Conservation (phyloP, 768 basidiomycete genomes). For the Hericium alpestre region DNA sequence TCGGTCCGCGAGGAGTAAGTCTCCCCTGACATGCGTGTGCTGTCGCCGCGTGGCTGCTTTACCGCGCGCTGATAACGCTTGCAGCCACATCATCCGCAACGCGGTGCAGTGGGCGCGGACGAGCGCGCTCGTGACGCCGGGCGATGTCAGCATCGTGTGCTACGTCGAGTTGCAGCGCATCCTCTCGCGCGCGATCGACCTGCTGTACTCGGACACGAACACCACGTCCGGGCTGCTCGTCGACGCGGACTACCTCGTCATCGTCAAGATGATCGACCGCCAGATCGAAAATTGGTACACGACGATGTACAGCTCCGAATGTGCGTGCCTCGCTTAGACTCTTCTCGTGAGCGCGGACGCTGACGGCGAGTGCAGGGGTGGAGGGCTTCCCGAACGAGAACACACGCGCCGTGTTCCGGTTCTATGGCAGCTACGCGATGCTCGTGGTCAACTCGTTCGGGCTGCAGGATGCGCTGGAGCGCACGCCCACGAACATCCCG, state of each 20-base stretch:
- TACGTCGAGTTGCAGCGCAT: conserved; percentile 86
- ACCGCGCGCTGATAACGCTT: conserved; percentile 5
- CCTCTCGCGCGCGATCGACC: conserved; percentile 78
- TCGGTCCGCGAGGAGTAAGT: conserved; percentile 88
- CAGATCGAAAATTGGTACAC: conserved; percentile 56
- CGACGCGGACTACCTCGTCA: conserved; percentile 75
- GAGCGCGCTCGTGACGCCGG: conserved; percentile 48
- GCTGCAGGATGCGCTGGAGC: conserved; percentile 89
- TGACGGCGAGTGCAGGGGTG: not conserved
- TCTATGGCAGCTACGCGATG: conserved; percentile 78
- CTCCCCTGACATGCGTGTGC: not conserved
- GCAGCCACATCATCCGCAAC: conserved; percentile 80
- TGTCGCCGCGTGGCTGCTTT: not conserved
- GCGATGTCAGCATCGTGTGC: conserved; percentile 61
- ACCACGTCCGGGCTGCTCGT: conserved; percentile 74
- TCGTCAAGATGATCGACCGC: conserved; percentile 76
- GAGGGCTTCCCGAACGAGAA: conserved; percentile 25
- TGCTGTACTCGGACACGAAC: conserved; percentile 76
- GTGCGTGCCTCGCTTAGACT: not conserved
- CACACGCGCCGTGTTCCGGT: conserved; percentile 44
- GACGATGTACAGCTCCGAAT: conserved; percentile 30
- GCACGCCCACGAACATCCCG: conserved; percentile 56
- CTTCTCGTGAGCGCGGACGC: not conserved
- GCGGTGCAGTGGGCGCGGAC: conserved; percentile 58
- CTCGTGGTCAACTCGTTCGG: conserved; percentile 94